Evolutionary conservation across 2,329 filamentous ascomycete genomes (phyloP), one percentile per base, ranked within the genome.

Genomic region (Aspergillus amoenus): DNA sequence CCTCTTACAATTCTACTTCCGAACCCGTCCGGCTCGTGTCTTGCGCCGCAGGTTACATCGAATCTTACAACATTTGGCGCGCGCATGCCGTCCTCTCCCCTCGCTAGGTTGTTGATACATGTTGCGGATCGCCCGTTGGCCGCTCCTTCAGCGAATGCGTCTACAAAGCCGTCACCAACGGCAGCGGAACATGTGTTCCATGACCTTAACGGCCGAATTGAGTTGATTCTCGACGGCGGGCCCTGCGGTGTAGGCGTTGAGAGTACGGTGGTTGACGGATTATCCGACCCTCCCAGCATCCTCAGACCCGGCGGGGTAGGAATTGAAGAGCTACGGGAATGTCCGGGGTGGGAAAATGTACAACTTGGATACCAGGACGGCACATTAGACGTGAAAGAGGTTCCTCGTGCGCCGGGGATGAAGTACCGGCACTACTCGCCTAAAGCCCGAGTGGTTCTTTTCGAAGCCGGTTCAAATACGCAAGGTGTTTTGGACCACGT

Each of bases 371-470:
- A 97, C 73, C 86, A 88, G 68, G 91, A 96, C 67, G 82, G 83
- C 56, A 85, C 85, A 15, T 85, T 91, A 66, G 81, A 84, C 18
- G 88, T 84, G 5, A 84, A 83, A 50, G 78, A 74, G 51, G 82
- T 83, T 9, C 94, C 94, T 0, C 82, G 91, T 56, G 94, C 94
- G 1, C 94, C 94, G 0, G 94, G 94, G 1, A 99, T 99, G 94
- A 99, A 99, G 76, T 99, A 99, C 73, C 91, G 94, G 70, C 94
- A 99, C 72, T 99, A 99, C 70, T 96, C 93, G 43, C 94, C 94
- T 1, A 90, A 88, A 72, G 95, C 94, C 1, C 86, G 82, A 45
- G 93, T 99, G 2, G 79, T 96, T 13, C 79, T 97, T 2, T 96
- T 92, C 70, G 91, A 96, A 71, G 76, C 83, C 30, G 79, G 77